Evolutionary conservation across 768 basidiomycete genomes (phyloP), one percentile per base, ranked within the genome.

Genomic region (Baorangia bicolor): DNA sequence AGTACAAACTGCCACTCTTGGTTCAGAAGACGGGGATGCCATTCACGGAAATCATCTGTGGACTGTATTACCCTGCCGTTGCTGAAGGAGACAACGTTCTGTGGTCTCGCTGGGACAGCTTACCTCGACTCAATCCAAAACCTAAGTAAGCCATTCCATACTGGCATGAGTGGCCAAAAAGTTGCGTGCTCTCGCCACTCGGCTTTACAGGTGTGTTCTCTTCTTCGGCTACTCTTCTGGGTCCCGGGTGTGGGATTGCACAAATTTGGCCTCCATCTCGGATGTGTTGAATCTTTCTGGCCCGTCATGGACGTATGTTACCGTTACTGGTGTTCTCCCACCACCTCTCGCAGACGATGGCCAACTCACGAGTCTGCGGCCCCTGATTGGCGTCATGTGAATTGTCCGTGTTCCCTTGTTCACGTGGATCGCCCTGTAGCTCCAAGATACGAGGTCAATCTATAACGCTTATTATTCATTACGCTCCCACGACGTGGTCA

Each of bases 181-280:
- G 35, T 48, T 55, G 52, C 50, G 31, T 60, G 23, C 11, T 12
- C 47, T 60, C 14, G 63, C 16, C 4, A 1, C 27, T 53, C 20
- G 16, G 37, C 28, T 50, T 33, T 52, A 28, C 31, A 79, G 80
- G 40, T 73, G 77, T 25, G 60, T 85, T 7, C 75, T 86, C 12
- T 65, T 87, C 48, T 70, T 86, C 16, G 84, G 77, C 6, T 87
- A 86, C 65, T 57, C 64, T 31, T 69, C 72, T 14, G 80, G 81
- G 6, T 62, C 87, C 38, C 81, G 85, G 64, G 73, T 86, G 20
- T 88, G 85, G 85, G 84, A 87, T 59, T 82, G 81, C 60, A 75
- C 79, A 13, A 75, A 80, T 56, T 67, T 87, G 9, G 79, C 72
- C 51, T 61, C 77, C 1, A 75, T 84, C 7, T 67, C 70, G 2